Base-by-base conservation (phyloP, 139 green algal species). In the Chlorella sp. region DNA sequence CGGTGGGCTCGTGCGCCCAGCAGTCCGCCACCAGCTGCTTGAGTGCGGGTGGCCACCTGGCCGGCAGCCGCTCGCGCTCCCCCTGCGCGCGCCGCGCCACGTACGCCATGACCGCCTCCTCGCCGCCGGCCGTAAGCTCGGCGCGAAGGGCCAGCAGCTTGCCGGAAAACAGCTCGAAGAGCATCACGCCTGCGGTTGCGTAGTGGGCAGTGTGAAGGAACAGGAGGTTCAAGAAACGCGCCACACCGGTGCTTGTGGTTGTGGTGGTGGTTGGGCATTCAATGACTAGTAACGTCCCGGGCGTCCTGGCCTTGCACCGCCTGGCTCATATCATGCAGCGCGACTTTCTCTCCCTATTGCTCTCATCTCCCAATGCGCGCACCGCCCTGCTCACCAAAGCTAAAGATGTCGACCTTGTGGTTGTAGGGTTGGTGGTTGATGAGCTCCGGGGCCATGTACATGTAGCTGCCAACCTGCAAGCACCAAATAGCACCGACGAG, bases 401-500 rank as follows among this genome's bases (percentile, higher is more conserved):
- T 50, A 35, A 69, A 76, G 60, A 70, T 50, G 55, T 78, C 73
- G 61, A 80, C 74, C 69, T 90, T 90, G 62, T 91, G 82, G 33
- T 91, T 87, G 82, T 95, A 95, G 5, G 36, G 55, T 2, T 73
- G 55, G 22, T 74, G 73, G 2, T 59, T 31, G 33, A 87, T 36
- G 32, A 88, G 75, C 82, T 90, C 78, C 10, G 88, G 88, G 0
- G 85, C 80, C 88, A 93, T 93, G 82, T 93, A 93, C 76, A 90
- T 82, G 3, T 87, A 68, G 34, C 63, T 81, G 30, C 85, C 85
- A 1, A 88, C 83, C 67, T 84, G 80, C 29, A 1, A 35, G n/a
- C n/a, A n/a, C n/a, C n/a, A n/a, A n/a, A n/a, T n/a, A n/a, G n/a
- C n/a, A n/a, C n/a, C n/a, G n/a, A n/a, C n/a, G n/a, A n/a, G n/a